Evolutionary conservation across 345 rosid genomes (phyloP).

Genomic region (Eucalyptus sp.): DNA sequence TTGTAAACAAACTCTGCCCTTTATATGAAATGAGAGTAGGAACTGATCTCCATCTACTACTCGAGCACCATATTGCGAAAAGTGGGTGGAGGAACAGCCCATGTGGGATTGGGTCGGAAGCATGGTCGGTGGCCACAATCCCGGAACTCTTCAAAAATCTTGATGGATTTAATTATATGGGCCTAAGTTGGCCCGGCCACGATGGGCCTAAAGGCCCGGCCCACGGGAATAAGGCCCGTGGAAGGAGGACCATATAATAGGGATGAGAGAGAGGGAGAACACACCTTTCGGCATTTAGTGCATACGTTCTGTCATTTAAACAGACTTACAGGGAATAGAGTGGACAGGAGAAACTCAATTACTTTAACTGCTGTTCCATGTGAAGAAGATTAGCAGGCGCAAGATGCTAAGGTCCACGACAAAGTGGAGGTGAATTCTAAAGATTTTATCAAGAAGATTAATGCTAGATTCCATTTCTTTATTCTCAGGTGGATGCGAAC

Average conservation of each 20-base stretch:
- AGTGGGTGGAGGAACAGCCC: not conserved
- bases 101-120: not conserved
- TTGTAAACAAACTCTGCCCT: not conserved
- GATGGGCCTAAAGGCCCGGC: no score
- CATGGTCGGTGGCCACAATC: not conserved
- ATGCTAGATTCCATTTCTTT: not conserved
- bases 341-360: not conserved
- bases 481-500: not conserved
- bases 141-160: not conserved
- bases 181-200: no score
- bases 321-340: not conserved
- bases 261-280: no score
- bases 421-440: not conserved
- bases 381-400: no score
- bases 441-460: not conserved
- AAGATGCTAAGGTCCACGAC: not conserved
- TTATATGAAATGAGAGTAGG: not conserved
- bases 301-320: not conserved
- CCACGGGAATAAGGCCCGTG: no score
- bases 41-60: not conserved
- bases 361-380: no score
- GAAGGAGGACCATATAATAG: no score
- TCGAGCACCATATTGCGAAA: not conserved
- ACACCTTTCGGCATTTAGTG: no score
- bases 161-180: no score